Evolutionary conservation across 2,329 filamentous ascomycete species (phyloP), one percentile per base, ranked within the genome.

Genomic region (Sordariomycetes sp.): DNA sequence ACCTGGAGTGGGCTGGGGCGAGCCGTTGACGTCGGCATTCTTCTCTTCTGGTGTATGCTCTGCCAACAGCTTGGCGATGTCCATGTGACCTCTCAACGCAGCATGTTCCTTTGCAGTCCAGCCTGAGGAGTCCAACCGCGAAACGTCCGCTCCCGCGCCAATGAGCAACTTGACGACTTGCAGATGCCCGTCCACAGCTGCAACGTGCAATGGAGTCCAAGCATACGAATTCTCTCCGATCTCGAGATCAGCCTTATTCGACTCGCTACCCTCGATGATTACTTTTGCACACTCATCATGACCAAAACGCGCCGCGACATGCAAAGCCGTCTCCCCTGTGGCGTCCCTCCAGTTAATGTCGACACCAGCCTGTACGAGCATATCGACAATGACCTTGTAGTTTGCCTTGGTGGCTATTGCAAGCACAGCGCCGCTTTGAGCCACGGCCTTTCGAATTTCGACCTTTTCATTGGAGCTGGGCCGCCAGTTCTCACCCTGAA

Each of bases 41-140:
- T 59, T 45, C 15, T 52, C 48, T 21, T 61, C 47, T 16, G 50
- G 41, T 3, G 49, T 47, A 11, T 81, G 63, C 21, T 72, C 61
- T 10, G 72, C 72, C 15, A 96, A 69, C 23, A 76, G 71, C 29
- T 70, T 67, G 6, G 87, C 85, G 49, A 96, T 87, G 2, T 74
- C 68, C 44, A 96, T 72, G 54, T 98, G 88, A 1, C 92, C 92
- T 53, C 92, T 72, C 33, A 98, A 63, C 1, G 88, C 83, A 17
- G 92, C 90, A 55, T 98, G 92, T 52, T 98, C 92, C 52, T 82
- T 86, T 1, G 88, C 82, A 4, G 84, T 92, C 92, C 92, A 98
- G 8, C 90, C 90, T 29, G 87, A 95, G 1, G 81, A 82, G 55
- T 98, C 92, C 6, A 70, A 63, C 38, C 74, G 79, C 37, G 80